These are phyloP conservation scores for Trichoderma sp. DNA, from an alignment of 2,329 filamentous ascomycete species.

Conservation along the genomic window DNA sequence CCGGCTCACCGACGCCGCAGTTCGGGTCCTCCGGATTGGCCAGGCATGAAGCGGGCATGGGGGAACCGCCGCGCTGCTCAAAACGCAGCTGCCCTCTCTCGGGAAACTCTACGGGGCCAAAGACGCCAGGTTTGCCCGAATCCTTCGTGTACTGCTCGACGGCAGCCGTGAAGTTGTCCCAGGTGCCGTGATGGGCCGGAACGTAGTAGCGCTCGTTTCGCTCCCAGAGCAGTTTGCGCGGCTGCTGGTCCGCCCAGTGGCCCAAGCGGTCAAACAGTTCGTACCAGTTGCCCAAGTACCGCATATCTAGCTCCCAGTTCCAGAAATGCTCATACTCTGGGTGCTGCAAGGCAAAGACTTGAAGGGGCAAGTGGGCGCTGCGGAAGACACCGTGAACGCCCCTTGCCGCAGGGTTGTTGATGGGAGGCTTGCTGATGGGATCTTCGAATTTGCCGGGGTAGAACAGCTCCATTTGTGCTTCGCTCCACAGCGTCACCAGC, in stretches of 20 bases:
- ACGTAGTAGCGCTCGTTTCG: constrained; percentile 77
- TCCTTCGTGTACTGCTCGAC: constrained; percentile 63
- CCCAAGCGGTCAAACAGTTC: constrained; percentile 71
- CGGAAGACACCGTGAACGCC: constrained; percentile 72
- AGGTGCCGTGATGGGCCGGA: constrained; percentile 67
- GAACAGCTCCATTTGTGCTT: constrained; percentile 78
- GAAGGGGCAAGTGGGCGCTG: constrained; percentile 63
- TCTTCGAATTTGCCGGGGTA: constrained; percentile 73
- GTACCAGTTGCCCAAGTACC: constrained; percentile 67
- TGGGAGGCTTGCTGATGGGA: constrained; percentile 61
- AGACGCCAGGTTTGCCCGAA: constrained; percentile 59
- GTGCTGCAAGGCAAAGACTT: constrained; percentile 64
- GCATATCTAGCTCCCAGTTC: constrained; percentile 73
- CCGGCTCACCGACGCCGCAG: constrained; percentile 71
- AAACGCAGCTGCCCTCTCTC: constrained; percentile 51
- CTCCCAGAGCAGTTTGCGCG: constrained; percentile 75
- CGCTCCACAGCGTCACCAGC: constrained; percentile 82
- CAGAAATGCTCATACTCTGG: constrained; percentile 68
- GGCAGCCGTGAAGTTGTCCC: constrained; percentile 70
- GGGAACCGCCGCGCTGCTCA: constrained; percentile 55
- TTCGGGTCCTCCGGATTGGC: constrained; percentile 52
- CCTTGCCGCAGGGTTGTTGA: constrained; percentile 54
- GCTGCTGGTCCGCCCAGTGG: constrained; percentile 68
- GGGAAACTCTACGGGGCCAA: constrained; percentile 65
- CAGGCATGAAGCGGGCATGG: constrained; percentile 59